A percentile compares a stretch with the other conserved stretches of the same genome.
These are phyloP conservation scores for Rugonectria rugulosa DNA, from an alignment of 2,329 filamentous ascomycete genomes.

Conservation along the genomic window DNA sequence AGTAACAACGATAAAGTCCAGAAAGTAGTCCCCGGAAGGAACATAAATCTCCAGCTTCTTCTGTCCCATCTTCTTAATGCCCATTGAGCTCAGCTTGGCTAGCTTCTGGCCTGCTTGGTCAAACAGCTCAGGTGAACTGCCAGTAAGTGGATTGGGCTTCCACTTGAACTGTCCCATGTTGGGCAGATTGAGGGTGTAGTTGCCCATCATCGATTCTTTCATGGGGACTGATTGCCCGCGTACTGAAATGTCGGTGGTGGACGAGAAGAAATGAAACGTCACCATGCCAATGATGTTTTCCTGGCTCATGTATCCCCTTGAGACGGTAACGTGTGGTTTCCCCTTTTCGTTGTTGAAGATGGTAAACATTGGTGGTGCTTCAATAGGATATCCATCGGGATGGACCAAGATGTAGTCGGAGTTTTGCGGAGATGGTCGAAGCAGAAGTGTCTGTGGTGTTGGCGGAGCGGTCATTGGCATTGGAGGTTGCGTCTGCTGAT, in stretches of 20 bases:
- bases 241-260: constrained; percentile 27
- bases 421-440: constrained; percentile 19
- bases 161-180: constrained; percentile 38
- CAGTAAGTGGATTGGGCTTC: constrained; percentile 32
- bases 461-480: too few species aligned
- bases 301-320: constrained; percentile 22
- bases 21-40: constrained; percentile 32
- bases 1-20: constrained; percentile 32
- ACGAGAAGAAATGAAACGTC: constrained; percentile 27
- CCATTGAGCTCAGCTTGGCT: constrained; percentile 31
- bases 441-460: constrained; percentile 17
- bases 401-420: constrained; percentile 20
- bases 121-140: constrained; percentile 24
- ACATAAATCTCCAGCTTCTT: constrained; percentile 33
- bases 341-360: constrained; percentile 19
- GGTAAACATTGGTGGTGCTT: constrained; percentile 31
- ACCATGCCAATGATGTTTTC: constrained; percentile 29
- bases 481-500: constrained; percentile 12
- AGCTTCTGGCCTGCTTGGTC: constrained; percentile 27
- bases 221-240: constrained; percentile 31
- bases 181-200: constrained; percentile 25
- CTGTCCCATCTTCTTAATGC: constrained; percentile 16
- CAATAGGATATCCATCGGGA: constrained; percentile 20
- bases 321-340: constrained; percentile 27
- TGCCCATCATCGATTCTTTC: constrained; percentile 26